These are phyloP conservation scores for Microbotryum violaceum DNA, from an alignment of 1,284 basidiomycete genomes.

Conservation along the genomic window DNA sequence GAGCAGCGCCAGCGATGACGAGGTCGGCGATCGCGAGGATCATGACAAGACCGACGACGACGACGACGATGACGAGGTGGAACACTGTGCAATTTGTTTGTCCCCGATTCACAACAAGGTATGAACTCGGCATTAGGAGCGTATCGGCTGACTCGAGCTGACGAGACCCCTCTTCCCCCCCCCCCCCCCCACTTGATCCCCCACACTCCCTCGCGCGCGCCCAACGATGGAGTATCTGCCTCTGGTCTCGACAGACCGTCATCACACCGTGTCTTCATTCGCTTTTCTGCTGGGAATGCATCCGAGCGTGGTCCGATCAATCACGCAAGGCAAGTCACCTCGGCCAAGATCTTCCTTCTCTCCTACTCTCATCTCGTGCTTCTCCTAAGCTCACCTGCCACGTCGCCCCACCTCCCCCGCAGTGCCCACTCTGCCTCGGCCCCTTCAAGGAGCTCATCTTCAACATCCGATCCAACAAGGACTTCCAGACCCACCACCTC, in stretches of 20 bases:
- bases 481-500: constrained; percentile 37
- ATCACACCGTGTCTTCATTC: constrained; percentile 37
- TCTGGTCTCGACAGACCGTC: constrained; percentile 25
- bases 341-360: too few species aligned
- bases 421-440: constrained; percentile 38
- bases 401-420: constrained; percentile 19
- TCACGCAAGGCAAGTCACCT: constrained; percentile 31
- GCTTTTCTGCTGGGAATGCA: constrained; percentile 40
- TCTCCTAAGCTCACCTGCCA: too few species aligned
- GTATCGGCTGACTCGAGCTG: background rate
- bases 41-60: constrained; percentile 1
- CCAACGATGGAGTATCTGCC: too few species aligned
- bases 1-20: background rate
- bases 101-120: constrained; percentile 34
- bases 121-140: background rate
- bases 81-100: constrained; percentile 39
- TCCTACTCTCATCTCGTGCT: constrained; percentile 23
- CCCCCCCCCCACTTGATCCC: background rate
- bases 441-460: constrained; percentile 36
- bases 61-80: constrained; percentile 23
- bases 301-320: constrained; percentile 37
- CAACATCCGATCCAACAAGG: constrained; percentile 35
- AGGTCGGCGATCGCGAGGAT: background rate
- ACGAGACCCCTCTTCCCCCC: background rate
- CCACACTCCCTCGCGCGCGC: background rate